phyloP scores from a whole-genome alignment of 257 asterid species.

The Cinchona pubescens region DNA sequence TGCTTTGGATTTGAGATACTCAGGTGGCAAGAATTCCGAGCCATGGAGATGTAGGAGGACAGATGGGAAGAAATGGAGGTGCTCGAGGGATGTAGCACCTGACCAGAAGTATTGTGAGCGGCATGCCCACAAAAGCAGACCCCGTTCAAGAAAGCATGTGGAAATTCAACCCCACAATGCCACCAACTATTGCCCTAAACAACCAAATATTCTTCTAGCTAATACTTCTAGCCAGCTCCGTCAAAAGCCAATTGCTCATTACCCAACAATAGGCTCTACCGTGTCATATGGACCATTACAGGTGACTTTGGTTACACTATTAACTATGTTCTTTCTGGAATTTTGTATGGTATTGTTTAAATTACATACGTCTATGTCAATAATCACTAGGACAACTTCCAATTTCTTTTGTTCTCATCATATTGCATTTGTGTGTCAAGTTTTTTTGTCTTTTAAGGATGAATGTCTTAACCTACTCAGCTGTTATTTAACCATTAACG shows the following conservation, averaged over 20 bases:
- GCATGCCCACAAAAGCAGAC: slow-evolving; percentile 33
- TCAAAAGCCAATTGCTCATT: slow-evolving; percentile 24
- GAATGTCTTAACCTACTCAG: too few species aligned
- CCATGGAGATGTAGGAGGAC: slow-evolving; percentile 76
- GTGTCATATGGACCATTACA: slow-evolving; percentile 40
- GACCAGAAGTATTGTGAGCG: slow-evolving; percentile 37
- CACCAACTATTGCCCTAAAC: not conserved
- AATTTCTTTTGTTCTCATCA: too few species aligned
- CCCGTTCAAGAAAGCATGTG: slow-evolving; percentile 48
- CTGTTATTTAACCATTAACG: too few species aligned
- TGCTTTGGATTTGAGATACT: slow-evolving; percentile 39
- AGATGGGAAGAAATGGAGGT: slow-evolving; percentile 79
- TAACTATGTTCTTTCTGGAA: not conserved
- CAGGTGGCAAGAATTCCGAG: slow-evolving; percentile 58
- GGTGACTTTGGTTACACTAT: slow-evolving; percentile 29
- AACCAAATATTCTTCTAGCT: slow-evolving; percentile 4
- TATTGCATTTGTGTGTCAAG: too few species aligned
- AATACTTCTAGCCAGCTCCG: slow-evolving; percentile 10
- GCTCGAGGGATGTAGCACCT: slow-evolving; percentile 34
- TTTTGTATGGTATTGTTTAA: not conserved
- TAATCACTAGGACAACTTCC: too few species aligned
- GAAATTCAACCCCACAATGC: slow-evolving; percentile 25
- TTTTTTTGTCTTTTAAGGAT: too few species aligned
- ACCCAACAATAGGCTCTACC: slow-evolving; percentile 26
- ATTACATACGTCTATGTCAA: too few species aligned